phyloP scores from a whole-genome alignment of 2,329 filamentous ascomycete genomes.

The Hypoxylon sp. region DNA sequence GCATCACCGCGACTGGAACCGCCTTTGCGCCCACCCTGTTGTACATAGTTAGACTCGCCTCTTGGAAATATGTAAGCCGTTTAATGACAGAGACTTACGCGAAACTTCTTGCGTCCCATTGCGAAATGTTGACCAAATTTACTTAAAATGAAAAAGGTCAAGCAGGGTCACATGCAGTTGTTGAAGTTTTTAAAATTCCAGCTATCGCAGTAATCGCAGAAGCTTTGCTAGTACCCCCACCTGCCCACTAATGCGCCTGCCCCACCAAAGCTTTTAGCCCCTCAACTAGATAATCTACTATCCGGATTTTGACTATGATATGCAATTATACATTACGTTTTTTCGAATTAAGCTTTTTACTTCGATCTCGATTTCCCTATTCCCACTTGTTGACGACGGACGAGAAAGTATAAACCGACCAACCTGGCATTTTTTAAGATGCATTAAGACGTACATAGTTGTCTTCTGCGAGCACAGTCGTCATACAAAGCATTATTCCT shows the following conservation, averaged over 20 bases:
- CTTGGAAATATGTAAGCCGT: background rate
- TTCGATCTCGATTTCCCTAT: too few relatives aligned
- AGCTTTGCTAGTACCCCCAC: constrained; percentile 4
- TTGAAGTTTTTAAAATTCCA: constrained; percentile 24
- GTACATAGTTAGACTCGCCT: constrained; percentile 12
- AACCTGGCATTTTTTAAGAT: too few relatives aligned
- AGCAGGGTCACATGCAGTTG: constrained; percentile 6
- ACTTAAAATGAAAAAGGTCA: constrained; percentile 7
- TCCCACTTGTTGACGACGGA: too few relatives aligned
- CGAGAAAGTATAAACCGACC: too few relatives aligned
- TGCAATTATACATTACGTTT: background rate
- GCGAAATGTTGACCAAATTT: constrained; percentile 8
- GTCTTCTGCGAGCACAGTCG: background rate
- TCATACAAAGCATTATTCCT: background rate
- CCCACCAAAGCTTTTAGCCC: constrained; percentile 27
- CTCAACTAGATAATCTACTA: constrained; percentile 8
- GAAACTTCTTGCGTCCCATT: constrained; percentile 45
- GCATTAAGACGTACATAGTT: too few relatives aligned
- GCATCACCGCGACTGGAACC: constrained; percentile 45
- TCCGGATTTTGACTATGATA: constrained; percentile 10
- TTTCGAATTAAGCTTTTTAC: too few relatives aligned
- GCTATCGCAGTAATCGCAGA: constrained; percentile 5
- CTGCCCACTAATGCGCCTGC: constrained; percentile 2
- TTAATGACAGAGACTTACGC: constrained; percentile 36
- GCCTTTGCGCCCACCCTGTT: constrained; percentile 46